Percentiles rank a stretch among this genome's conserved stretches.
These are phyloP conservation scores for Thelonectria olida DNA, from an alignment of 2,329 filamentous ascomycete genomes.

Conservation along the genomic window DNA sequence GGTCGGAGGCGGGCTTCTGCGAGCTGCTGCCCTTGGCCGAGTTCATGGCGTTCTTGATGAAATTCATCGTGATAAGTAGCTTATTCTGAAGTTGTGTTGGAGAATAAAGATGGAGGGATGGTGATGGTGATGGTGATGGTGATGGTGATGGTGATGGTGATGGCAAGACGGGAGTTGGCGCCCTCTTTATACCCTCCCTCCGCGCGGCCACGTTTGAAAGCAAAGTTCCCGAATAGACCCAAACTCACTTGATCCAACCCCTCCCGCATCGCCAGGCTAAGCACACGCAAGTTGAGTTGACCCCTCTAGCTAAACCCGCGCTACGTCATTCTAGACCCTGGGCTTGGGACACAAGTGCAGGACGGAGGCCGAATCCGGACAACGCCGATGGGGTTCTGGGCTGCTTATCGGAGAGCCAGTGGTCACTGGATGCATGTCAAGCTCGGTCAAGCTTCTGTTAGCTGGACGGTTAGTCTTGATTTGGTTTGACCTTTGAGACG, in stretches of 20 bases:
- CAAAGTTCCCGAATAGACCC: conserved; percentile 8
- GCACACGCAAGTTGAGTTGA: too few species aligned
- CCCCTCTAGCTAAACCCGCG: not conserved
- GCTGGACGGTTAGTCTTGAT: not conserved
- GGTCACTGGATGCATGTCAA: not conserved
- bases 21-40: conserved; percentile 16
- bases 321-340: conserved; percentile 40
- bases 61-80: conserved; percentile 47
- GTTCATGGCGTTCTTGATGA: conserved; percentile 48
- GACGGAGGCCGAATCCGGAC: conserved; percentile 3
- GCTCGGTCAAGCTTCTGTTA: conserved; percentile 10
- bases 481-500: not conserved
- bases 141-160: not conserved
- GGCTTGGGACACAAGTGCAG: not conserved
- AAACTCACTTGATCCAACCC: conserved; percentile 6
- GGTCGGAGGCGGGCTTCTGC: conserved; percentile 29
- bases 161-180: conserved; percentile 5
- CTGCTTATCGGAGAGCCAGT: conserved; percentile 14
- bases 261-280: not conserved
- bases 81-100: not conserved
- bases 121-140: too few species aligned
- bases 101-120: conserved; percentile 1
- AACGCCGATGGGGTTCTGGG: not conserved
- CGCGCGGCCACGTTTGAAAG: conserved; percentile 21
- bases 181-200: conserved; percentile 32